Evolutionary conservation across 805 yeast genomes (phyloP).

Genomic region (Candida awuae): DNA sequence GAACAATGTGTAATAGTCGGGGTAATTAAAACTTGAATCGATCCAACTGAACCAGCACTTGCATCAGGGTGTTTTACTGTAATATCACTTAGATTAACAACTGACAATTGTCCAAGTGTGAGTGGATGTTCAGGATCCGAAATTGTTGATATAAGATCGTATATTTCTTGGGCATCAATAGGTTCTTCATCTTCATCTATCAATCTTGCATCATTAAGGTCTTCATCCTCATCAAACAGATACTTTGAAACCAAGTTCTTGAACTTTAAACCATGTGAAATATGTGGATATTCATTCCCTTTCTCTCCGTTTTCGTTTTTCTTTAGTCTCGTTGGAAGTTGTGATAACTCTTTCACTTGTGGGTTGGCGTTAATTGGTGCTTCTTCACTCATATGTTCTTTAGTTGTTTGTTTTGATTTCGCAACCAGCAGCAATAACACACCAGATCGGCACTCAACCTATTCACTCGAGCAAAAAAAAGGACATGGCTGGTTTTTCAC

Average conservation of each 20-base stretch:
- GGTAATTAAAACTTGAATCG: slow-evolving; percentile 75
- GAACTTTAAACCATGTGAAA: not conserved
- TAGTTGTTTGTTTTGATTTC: not conserved
- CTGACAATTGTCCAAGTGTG: slow-evolving; percentile 88
- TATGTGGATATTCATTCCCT: slow-evolving; percentile 2
- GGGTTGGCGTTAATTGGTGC: slow-evolving; percentile 90
- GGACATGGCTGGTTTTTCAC: slow-evolving; percentile 7
- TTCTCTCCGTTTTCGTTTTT: not conserved
- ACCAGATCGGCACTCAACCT: not conserved
- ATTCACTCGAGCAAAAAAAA: no score
- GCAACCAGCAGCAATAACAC: not conserved
- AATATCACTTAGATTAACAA: slow-evolving; percentile 80
- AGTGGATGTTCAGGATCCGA: slow-evolving; percentile 98
- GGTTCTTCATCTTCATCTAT: slow-evolving; percentile 38
- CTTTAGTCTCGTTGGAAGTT: slow-evolving; percentile 58
- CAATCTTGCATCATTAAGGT: not conserved
- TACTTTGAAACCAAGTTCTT: not conserved
- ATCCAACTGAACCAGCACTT: slow-evolving; percentile 46
- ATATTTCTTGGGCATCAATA: slow-evolving; percentile 84
- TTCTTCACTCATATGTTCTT: slow-evolving; percentile 39
- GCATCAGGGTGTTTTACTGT: slow-evolving; percentile 53
- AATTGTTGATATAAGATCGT: slow-evolving; percentile 74
- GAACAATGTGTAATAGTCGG: slow-evolving; percentile 98
- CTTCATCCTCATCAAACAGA: slow-evolving; percentile 1
- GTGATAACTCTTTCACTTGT: slow-evolving; percentile 63